Evolutionary conservation across 257 asterid genomes (phyloP), one percentile per base, ranked within the genome.

Genomic region (Prunella vulgaris): DNA sequence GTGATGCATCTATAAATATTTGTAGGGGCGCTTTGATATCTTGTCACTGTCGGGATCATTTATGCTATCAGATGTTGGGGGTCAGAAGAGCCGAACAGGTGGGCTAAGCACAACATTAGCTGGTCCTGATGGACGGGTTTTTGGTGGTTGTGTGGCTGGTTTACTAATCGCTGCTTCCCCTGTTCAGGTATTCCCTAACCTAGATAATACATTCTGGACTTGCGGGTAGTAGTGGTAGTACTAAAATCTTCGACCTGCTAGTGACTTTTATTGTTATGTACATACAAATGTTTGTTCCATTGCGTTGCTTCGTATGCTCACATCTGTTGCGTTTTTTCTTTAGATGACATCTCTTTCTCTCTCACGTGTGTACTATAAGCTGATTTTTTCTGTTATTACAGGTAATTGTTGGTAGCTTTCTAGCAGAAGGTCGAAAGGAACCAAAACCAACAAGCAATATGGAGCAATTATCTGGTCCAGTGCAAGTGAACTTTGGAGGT

Each of bases 131-230:
- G 93, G 93, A 72, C 76, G 90, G 72, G 84, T 87, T 62, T 76
- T 87, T 4, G 90, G 93, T 59, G 93, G 90, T n/a, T 71, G 90
- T 53, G 93, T 87, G 61, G 88, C 88, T 9, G 90, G 93, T 27
- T 69, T 79, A 58, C 77, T 87, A n/a, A 75, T 73, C 13, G 93
- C 93, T 1, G 78, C 84, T 25, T 77, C 90, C 51, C 85, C 88
- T 17, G 87, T 87, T 25, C 90, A 84, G 90, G 93, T 87, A 54
- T 65, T 75, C 68, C 20, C 65, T 46, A 10, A 15, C 12, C 5
- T 40, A 15, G 17, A 42, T 42, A 18, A 2, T 21, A 22, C 7
- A 18, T 20, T 57, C 13, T 10, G 20, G 20, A 21, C 27, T 52
- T 3, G 5, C 20, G n/a, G 14, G 59, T 10, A 52, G 59, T 52